Percentiles rank a stretch among this genome's conserved stretches.
These are phyloP conservation scores for Sclerotinia subarctica DNA, from an alignment of 2,329 filamentous ascomycete genomes.

Conservation along the genomic window DNA sequence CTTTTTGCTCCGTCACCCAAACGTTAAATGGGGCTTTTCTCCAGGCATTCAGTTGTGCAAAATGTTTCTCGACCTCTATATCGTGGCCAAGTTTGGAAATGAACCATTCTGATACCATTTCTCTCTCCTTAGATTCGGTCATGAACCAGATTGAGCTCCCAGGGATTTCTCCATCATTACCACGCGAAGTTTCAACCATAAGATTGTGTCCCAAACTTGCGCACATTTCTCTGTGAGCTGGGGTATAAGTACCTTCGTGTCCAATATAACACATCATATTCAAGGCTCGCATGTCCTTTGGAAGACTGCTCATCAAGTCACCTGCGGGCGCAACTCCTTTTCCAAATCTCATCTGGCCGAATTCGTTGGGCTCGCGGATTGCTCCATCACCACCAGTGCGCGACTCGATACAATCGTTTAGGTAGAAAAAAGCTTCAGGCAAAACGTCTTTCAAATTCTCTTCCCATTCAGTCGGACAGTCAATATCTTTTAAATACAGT, in stretches of 20 bases:
- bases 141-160: conserved; percentile 98
- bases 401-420: conserved; percentile 73
- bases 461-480: conserved; percentile 85
- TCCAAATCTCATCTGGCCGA: conserved; percentile 43
- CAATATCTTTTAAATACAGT: conserved; percentile 95
- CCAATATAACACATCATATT: conserved; percentile 99
- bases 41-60: conserved; percentile 93
- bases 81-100: conserved; percentile 90
- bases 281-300: conserved; percentile 81
- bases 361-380: conserved; percentile 45
- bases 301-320: conserved; percentile 92
- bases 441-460: conserved; percentile 74
- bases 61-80: conserved; percentile 94
- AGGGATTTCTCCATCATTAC: conserved; percentile 69
- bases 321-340: conserved; percentile 63
- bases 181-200: conserved; percentile 87
- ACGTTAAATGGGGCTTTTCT: conserved; percentile 91
- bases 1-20: conserved; percentile 85
- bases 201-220: conserved; percentile 94
- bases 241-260: conserved; percentile 95
- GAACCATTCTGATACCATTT: conserved; percentile 90
- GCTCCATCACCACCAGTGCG: conserved; percentile 52
- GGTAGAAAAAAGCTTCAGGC: conserved; percentile 80
- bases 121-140: conserved; percentile 91
- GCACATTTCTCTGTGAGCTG: conserved; percentile 96